Base-by-base conservation (phyloP, 1,139 yeast species). In the Pichia sp. region DNA sequence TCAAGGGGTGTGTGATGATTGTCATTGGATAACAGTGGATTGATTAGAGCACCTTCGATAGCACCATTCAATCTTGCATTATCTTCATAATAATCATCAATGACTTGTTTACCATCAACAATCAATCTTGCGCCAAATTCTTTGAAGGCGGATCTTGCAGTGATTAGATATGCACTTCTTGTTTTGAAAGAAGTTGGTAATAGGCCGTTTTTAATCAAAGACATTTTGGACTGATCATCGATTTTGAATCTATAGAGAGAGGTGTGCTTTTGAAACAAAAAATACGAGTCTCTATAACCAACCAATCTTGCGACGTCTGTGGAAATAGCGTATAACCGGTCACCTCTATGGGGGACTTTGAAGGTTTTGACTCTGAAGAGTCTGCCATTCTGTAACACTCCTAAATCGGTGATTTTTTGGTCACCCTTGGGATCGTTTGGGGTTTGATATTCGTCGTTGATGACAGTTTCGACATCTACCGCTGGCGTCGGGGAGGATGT, bases 291-390 rank as follows among this genome's bases (percentile, higher is more conserved):
- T 59, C 97, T 76, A 68, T 89, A 89, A 3, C 97, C 97, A 57
- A 90, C 89, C 59, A 90, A 79, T 56, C 97, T 75, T 0, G 98
- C 97, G 1, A 97, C 96, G 62, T 90, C 97, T 0, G 97, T 90
- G 2, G 96, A 85, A 42, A 92, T 77, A 95, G 92, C 89, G 65
- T 80, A 92, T 50, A 82, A 72, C 53, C 81, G 73, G 37, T 80
- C 77, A 4, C 95, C 96, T 50, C 82, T 77, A 5, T 85, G 88
- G 40, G 75, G 67, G 12, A 90, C 76, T 5, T 87, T 86, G 67
- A 92, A 92, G 0, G 94, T 81, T 52, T 90, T 82, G 53, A 88
- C 85, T 52, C 92, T 73, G 68, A 77, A 92, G 59, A 79, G 77
- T 56, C 97, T 74, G n/a, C 80, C 94, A 2, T 86, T 96, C 42